These are phyloP conservation scores for Iris pallida DNA, from an alignment of 116 monocot species.

Conservation along the genomic window DNA sequence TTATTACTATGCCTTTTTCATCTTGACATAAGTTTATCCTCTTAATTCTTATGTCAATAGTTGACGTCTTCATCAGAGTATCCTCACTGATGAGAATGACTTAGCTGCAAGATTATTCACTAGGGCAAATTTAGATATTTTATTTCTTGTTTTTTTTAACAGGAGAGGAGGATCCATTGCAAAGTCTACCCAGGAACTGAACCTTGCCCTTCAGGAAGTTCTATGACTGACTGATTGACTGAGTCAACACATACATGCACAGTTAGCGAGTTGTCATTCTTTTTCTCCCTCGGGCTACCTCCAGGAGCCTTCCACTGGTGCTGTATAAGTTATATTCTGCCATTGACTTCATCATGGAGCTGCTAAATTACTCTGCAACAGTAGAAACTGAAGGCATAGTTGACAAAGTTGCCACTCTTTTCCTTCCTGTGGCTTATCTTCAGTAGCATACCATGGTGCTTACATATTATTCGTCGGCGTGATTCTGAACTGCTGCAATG, in stretches of 20 bases:
- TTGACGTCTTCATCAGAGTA: too few species aligned
- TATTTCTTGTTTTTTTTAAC: constrained; percentile 3
- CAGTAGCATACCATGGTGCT: background rate
- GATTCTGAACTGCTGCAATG: too few species aligned
- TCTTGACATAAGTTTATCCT: too few species aligned
- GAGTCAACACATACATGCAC: constrained; percentile 7
- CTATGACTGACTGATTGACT: constrained; percentile 10
- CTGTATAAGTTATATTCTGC: background rate
- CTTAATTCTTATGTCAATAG: too few species aligned
- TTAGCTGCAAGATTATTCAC: too few species aligned
- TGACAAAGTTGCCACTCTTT: too few species aligned
- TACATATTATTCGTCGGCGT: too few species aligned
- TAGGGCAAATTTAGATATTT: too few species aligned
- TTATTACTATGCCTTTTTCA: background rate
- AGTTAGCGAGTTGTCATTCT: constrained; percentile 10
- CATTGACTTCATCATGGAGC: background rate
- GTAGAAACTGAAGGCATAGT: background rate
- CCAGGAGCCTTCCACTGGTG: background rate
- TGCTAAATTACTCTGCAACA: background rate
- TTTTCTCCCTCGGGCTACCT: background rate
- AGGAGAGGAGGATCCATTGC: constrained; percentile 81
- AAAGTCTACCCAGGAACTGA: constrained; percentile 80
- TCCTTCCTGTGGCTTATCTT: background rate
- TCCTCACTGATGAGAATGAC: too few species aligned
- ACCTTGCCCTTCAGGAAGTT: constrained; percentile 70